Evolutionary conservation across 148 eudicot species (phyloP), one percentile per base, ranked within the genome.

Genomic region (Selenicereus undatus): DNA sequence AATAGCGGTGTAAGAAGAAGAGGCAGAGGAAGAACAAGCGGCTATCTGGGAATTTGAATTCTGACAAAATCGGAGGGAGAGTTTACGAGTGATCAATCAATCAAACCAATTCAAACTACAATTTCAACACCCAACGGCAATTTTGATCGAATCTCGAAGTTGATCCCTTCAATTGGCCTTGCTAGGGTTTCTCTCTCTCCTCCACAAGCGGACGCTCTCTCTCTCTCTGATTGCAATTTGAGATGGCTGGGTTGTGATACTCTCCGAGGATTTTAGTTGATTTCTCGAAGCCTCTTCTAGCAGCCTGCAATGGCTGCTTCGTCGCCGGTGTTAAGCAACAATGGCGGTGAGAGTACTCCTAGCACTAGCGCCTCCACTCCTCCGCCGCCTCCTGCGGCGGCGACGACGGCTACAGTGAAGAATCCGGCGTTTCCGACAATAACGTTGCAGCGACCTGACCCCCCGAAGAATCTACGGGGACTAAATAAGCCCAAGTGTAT

Each of bases 401-500:
- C 82, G 11, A 27, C 79, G 16, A 8, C 75, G 1, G 11, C 78
- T 7, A 48, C 74, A 3, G 74, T 48, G 1, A 78, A 78, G 30
- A 82, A 54, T 8, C 80, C 82, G 16, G 51, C 12, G 64, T 74
- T 76, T 70, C 80, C 83, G 58, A 76, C 86, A 16, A 29, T 81
- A 1, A 36, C 70, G 71, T 0, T 74, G 81, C 86, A 78, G 20
- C 78, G 84, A 20, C 14, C 81, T 6, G 88, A 84, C 18, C 79
- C 83, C 26, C 77, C 85, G 22, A 88, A 88, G 79, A 86, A 77
- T 75, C 84, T 82, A 3, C 90, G 90, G 20, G 89, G 90, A 10
- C 86, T 86, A 60, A 88, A 88, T 51, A 88, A 86, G 48, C 88
- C 88, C 32, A 86, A 88, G 86, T 88, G 89, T 79, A 86, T 84